Evolutionary conservation across 805 yeast genomes (phyloP).

Genomic region (Wickerhamiella lipophila): DNA sequence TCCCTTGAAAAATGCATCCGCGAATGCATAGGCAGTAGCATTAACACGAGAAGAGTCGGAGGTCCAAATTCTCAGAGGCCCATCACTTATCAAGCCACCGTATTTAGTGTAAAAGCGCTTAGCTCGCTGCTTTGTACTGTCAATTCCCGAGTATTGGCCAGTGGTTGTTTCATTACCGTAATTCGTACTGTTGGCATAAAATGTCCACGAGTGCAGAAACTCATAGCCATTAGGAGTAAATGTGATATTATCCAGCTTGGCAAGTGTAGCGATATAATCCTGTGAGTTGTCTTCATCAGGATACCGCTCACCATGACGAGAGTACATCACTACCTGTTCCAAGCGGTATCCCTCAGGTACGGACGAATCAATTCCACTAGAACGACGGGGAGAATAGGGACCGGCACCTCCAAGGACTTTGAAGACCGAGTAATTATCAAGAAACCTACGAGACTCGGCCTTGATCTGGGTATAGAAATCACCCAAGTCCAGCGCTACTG

Average conservation of each 20-base stretch:
- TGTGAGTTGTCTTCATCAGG: constrained; percentile 23
- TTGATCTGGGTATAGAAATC: neutral
- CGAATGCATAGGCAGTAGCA: constrained; percentile 43
- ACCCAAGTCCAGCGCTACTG: neutral
- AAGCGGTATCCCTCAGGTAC: constrained; percentile 36
- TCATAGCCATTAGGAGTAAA: constrained; percentile 15
- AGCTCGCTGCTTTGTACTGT: constrained; percentile 36
- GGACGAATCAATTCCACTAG: constrained; percentile 38
- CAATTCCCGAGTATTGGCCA: constrained; percentile 38
- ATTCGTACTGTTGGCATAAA: constrained; percentile 28
- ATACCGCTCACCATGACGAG: constrained; percentile 45
- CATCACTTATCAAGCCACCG: constrained; percentile 30
- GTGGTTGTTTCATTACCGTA: constrained; percentile 33
- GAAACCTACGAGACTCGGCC: constrained; percentile 14
- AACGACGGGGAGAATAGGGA: constrained; percentile 38
- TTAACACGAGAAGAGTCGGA: constrained; percentile 26
- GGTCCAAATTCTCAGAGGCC: constrained; percentile 34
- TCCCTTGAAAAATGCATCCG: constrained; percentile 46
- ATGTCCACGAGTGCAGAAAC: constrained; percentile 20
- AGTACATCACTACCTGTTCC: constrained; percentile 38
- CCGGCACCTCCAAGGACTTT: constrained; percentile 38
- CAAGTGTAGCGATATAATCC: constrained; percentile 21
- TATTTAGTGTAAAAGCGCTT: constrained; percentile 35
- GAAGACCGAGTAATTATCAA: constrained; percentile 35
- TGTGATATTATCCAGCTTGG: constrained; percentile 11